Evolutionary conservation across 2,329 filamentous ascomycete genomes (phyloP).

Genomic region (Atkinsonella hypoxylon): DNA sequence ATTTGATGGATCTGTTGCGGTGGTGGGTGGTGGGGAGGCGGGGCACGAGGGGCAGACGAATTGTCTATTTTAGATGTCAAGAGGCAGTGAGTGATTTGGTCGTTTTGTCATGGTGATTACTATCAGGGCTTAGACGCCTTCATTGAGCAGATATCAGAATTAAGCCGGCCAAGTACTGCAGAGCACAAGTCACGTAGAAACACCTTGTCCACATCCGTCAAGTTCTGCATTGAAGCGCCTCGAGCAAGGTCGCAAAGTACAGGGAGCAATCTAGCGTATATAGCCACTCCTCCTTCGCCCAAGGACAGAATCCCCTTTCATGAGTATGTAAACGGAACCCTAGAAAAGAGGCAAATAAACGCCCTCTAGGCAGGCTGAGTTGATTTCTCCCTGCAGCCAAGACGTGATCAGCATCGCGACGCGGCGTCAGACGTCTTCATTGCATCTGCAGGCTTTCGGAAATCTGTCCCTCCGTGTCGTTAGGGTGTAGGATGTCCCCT

Average conservation of each 20-base stretch:
- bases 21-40: not conserved
- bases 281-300: not conserved
- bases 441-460: not conserved
- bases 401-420: not conserved
- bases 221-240: not conserved
- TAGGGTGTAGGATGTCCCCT: not conserved
- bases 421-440: not conserved
- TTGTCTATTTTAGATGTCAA: too few species aligned
- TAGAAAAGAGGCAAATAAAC: not conserved
- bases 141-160: too few species aligned
- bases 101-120: too few species aligned
- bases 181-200: too few species aligned
- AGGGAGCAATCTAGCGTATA: not conserved
- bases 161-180: too few species aligned
- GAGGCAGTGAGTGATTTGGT: too few species aligned
- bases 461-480: not conserved
- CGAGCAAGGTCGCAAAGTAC: not conserved
- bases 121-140: too few species aligned
- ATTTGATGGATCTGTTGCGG: too few species aligned
- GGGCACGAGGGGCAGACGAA: not conserved
- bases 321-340: not conserved
- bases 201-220: not conserved
- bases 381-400: not conserved
- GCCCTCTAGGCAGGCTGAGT: not conserved
- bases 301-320: not conserved